Evolutionary conservation across 75 land plant genomes (phyloP), one percentile per base, ranked within the genome.

Genomic region (Sequoia sempervirens): DNA sequence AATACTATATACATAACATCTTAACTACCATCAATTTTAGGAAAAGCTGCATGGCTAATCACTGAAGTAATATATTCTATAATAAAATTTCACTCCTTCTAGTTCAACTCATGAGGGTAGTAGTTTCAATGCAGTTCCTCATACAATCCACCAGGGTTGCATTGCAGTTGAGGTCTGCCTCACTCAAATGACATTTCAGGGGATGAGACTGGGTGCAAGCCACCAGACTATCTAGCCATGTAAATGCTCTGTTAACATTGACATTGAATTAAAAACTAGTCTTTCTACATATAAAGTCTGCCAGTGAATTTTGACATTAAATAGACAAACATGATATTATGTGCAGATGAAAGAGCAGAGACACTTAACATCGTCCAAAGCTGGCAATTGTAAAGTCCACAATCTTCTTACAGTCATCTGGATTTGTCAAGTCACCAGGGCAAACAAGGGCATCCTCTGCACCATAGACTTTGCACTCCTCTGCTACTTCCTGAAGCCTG

Each of bases 351-450:
- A 54, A 79, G 66, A 32, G 20, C 30, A 70, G 0, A 46, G 18
- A 66, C 56, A 53, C 11, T 18, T 81, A 56, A 86, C 88, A 46
- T 3, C 74, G 43, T 54, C 90, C 90, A 84, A 86, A 88, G 54
- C 83, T 88, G 53, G 34, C 28, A 53, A 88, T 17, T 15, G 90
- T 80, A 72, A 86, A 88, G 5, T 88, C 84, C 0, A 86, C 72
- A 54, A 86, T 81, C 43, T 54, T 86, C 47, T 70, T 83, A 52
- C 90, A 88, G 45, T 81, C 89, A 5, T 83, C 69, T 14, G 43
- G 69, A 0, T 80, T 84, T 23, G 81, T 68, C 43, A 88, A 46
- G 61, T 88, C 90, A 32, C 75, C 76, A 37, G 70, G 85, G 36
- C 68, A 80, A 26, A 88, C 38, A 20, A 56, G 46, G 12, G 85